Evolutionary conservation across 345 rosid species (phyloP).

Genomic region (Capsella bursapastoris): DNA sequence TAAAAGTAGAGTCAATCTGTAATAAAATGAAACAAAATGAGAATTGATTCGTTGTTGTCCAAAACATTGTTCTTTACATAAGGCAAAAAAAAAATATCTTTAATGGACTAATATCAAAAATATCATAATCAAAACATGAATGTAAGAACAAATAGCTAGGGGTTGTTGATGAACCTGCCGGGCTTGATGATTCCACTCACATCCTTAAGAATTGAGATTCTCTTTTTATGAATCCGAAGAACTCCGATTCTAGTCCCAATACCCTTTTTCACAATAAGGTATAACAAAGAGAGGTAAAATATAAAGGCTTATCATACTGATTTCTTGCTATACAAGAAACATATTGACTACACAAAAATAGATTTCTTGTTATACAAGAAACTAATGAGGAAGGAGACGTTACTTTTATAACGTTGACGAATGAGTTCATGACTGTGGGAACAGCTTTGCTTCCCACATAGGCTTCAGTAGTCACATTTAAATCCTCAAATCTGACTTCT

Average conservation of each 20-base stretch:
- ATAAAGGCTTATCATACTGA: neutral
- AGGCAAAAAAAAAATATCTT: neutral
- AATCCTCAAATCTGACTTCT: slow-evolving; percentile 54
- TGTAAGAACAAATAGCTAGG: neutral
- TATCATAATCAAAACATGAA: neutral
- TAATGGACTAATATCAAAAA: neutral
- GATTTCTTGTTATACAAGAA: neutral
- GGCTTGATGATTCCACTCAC: slow-evolving; percentile 76
- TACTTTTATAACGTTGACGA: slow-evolving; percentile 41
- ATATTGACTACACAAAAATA: neutral
- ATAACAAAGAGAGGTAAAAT: neutral
- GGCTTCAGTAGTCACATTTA: slow-evolving; percentile 45
- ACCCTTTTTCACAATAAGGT: slow-evolving; percentile 27
- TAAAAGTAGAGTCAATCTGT: slow-evolving; percentile 70
- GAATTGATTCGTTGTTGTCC: neutral
- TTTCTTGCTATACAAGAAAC: slow-evolving; percentile 4
- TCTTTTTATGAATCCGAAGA: slow-evolving; percentile 47
- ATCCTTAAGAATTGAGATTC: slow-evolving; percentile 54
- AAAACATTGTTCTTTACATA: too few relatives aligned
- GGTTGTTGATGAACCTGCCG: slow-evolving; percentile 48
- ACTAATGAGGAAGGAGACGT: slow-evolving; percentile 3
- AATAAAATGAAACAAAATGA: neutral
- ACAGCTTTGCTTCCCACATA: slow-evolving; percentile 43
- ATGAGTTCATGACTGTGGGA: slow-evolving; percentile 49
- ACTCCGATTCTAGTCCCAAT: slow-evolving; percentile 41